These are phyloP conservation scores for Caloboletus firmus DNA, from an alignment of 1,284 basidiomycete genomes.

Conservation along the genomic window DNA sequence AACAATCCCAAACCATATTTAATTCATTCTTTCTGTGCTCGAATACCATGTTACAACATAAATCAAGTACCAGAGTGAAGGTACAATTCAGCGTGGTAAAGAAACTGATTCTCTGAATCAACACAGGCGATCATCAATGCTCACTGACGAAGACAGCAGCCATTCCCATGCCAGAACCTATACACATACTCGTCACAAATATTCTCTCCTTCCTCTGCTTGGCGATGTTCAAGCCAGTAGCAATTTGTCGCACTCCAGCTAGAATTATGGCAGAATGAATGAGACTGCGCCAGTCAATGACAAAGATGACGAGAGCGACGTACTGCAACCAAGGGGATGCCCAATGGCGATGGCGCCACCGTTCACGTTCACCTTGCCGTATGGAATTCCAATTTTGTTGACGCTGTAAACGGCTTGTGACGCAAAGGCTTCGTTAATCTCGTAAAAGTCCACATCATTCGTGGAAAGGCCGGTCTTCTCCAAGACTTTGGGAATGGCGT, in stretches of 20 bases:
- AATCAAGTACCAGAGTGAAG: background rate
- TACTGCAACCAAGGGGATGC: slow-evolving; percentile 80
- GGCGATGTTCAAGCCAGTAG: slow-evolving; percentile 81
- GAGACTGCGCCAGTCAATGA: background rate
- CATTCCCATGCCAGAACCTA: slow-evolving; percentile 92
- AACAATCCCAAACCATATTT: background rate
- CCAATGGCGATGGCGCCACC: slow-evolving; percentile 92
- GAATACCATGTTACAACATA: background rate
- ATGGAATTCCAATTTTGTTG: slow-evolving; percentile 73
- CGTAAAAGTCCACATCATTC: slow-evolving; percentile 88
- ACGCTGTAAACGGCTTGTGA: slow-evolving; percentile 83
- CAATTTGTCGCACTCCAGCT: slow-evolving; percentile 88
- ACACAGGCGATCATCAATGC: slow-evolving; percentile 46
- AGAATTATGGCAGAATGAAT: slow-evolving; percentile 14
- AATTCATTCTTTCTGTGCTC: background rate
- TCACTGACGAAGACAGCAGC: slow-evolving; percentile 82
- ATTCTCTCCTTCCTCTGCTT: slow-evolving; percentile 75
- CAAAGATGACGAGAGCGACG: slow-evolving; percentile 35
- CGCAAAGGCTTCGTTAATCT: slow-evolving; percentile 95
- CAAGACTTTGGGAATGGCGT: slow-evolving; percentile 83
- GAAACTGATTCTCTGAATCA: background rate
- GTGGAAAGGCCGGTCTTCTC: slow-evolving; percentile 69
- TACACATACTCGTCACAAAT: slow-evolving; percentile 94
- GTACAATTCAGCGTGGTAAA: background rate
- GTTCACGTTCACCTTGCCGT: slow-evolving; percentile 81